Conservation (phyloP, 139 green algal genomes). For the Closterium sp. region DNA sequence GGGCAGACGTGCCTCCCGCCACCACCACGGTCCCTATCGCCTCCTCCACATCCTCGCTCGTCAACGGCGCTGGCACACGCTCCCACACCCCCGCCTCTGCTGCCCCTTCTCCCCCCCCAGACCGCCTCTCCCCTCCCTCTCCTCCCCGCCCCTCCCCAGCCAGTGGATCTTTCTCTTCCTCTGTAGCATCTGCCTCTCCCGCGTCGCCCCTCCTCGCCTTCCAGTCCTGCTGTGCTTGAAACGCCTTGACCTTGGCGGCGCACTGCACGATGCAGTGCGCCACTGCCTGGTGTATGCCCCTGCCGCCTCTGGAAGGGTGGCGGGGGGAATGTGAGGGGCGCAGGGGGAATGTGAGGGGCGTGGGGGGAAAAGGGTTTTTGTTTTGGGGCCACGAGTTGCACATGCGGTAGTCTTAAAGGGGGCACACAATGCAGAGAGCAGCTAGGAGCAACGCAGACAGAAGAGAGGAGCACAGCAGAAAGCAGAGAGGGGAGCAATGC, state of each 20-base stretch:
- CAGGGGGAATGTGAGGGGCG: not conserved
- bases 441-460: not conserved
- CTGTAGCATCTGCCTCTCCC: not conserved
- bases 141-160: not conserved
- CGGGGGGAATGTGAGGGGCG: not conserved
- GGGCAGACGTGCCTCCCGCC: not conserved
- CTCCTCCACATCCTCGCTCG: not conserved
- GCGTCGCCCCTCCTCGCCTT: not conserved
- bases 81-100: not conserved
- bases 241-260: not conserved
- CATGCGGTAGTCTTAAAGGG: not conserved
- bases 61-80: not conserved
- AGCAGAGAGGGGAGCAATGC: not conserved
- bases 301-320: not conserved
- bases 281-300: not conserved
- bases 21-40: not conserved
- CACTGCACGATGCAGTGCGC: not conserved
- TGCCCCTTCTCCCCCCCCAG: not conserved
- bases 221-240: not conserved
- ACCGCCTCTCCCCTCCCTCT: not conserved
- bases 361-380: too few relatives aligned
- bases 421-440: not conserved
- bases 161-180: not conserved
- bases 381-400: not conserved
- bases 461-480: not conserved